A percentile compares a stretch with the other conserved stretches of the same genome.
Conservation (phyloP, 2,329 filamentous ascomycete genomes). For the Epichloe scottii region DNA sequence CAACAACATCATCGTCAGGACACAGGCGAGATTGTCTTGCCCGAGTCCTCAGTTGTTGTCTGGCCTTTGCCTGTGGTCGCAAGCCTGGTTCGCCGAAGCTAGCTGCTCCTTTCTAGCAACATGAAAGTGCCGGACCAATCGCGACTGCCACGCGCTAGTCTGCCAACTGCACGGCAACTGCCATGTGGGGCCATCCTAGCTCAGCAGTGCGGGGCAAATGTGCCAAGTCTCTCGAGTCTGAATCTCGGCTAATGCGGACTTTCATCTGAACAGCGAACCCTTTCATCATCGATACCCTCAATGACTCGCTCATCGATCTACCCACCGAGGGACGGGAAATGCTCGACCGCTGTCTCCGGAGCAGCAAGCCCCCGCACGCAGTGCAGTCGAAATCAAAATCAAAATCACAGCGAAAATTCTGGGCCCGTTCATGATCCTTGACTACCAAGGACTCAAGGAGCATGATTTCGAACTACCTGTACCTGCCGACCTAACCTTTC, state of each 20-base stretch:
- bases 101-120: background rate
- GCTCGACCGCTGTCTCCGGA: conserved; percentile 18
- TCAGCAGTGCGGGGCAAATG: background rate
- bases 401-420: background rate
- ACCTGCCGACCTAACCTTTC: background rate
- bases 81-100: background rate
- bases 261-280: conserved; percentile 18
- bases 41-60: too few species aligned
- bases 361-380: background rate
- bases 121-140: background rate
- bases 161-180: background rate
- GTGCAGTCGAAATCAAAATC: background rate
- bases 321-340: conserved; percentile 24
- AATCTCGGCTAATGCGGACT: background rate
- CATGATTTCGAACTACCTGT: background rate
- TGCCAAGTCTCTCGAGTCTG: conserved; percentile 3
- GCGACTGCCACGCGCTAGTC: background rate
- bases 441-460: too few species aligned
- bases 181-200: background rate
- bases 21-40: too few species aligned
- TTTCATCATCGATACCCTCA: conserved; percentile 29
- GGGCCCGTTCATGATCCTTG: background rate
- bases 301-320: conserved; percentile 24
- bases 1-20: background rate
- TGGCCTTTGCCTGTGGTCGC: background rate